phyloP scores from a whole-genome alignment of 441 rosid species.

The Bruguiera hainesii region DNA sequence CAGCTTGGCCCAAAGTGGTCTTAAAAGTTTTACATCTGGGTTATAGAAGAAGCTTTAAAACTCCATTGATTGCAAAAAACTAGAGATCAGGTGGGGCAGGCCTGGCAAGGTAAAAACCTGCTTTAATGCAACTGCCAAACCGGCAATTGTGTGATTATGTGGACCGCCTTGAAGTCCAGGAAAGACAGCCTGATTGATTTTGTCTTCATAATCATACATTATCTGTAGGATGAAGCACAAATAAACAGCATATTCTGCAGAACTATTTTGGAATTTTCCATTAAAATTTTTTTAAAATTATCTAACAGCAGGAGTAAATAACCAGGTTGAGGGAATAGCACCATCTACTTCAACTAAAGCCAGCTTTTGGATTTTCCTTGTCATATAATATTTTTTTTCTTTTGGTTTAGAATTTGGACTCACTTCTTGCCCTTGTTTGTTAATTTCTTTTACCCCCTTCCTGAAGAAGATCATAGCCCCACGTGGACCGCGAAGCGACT shows the following conservation, averaged over 20 bases:
- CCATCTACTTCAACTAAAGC: not conserved
- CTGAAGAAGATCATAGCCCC: conserved; percentile 98
- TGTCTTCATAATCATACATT: conserved; percentile 84
- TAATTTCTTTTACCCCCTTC: conserved; percentile 83
- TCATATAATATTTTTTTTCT: conserved; percentile 8
- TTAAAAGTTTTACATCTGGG: conserved; percentile 1
- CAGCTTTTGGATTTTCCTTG: not conserved
- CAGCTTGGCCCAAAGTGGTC: conserved; percentile 11
- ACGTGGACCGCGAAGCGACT: conserved; percentile 98
- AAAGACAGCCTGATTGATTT: conserved; percentile 94
- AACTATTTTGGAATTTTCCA: too few relatives aligned
- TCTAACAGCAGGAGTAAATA: not conserved
- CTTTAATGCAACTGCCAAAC: conserved; percentile 88
- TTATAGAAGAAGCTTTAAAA: not conserved
- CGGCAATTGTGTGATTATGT: conserved; percentile 92
- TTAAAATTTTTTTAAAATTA: not conserved
- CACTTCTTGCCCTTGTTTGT: conserved; percentile 95
- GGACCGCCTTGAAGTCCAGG: conserved; percentile 99
- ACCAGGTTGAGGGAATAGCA: not conserved
- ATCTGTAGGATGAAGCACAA: conserved; percentile 45
- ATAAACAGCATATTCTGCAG: not conserved
- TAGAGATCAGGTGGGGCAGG: not conserved
- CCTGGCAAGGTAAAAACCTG: conserved; percentile 50
- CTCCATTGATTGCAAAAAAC: conserved; percentile 1
- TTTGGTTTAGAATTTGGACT: conserved; percentile 17